Conservation (phyloP, 306 rosid species). For the Dicorynia guianensis region DNA sequence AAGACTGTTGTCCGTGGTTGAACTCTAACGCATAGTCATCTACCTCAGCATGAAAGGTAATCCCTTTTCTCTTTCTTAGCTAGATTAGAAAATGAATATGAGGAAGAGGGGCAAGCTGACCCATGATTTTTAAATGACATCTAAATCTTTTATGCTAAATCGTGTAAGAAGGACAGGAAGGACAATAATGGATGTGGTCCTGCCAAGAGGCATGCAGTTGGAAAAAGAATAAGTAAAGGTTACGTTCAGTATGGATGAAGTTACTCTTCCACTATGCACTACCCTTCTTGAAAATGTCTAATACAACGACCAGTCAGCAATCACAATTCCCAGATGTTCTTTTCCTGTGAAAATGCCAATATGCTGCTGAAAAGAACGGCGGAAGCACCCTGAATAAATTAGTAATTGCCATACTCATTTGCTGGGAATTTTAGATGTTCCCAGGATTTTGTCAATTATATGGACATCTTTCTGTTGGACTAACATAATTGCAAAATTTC, state of each 20-base stretch:
- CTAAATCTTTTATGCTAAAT: neutral
- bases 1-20: too few species aligned
- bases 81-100: neutral
- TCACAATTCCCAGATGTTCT: slow-evolving; percentile 13
- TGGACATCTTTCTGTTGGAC: neutral
- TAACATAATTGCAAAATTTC: neutral
- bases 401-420: neutral
- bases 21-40: neutral
- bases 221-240: slow-evolving; percentile 44
- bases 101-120: neutral
- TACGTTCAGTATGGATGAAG: slow-evolving; percentile 15
- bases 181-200: slow-evolving; percentile 44
- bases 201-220: slow-evolving; percentile 30
- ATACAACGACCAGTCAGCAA: neutral
- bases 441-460: neutral
- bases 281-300: neutral
- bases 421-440: neutral
- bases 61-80: neutral
- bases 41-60: neutral
- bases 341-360: slow-evolving; percentile 21
- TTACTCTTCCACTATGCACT: slow-evolving; percentile 1
- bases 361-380: neutral
- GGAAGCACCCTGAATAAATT: neutral
- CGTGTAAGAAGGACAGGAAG: slow-evolving; percentile 25
- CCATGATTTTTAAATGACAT: slow-evolving; percentile 23